Base-by-base conservation (phyloP, 495 filamentous ascomycete genomes). In the Parmelia sp. region DNA sequence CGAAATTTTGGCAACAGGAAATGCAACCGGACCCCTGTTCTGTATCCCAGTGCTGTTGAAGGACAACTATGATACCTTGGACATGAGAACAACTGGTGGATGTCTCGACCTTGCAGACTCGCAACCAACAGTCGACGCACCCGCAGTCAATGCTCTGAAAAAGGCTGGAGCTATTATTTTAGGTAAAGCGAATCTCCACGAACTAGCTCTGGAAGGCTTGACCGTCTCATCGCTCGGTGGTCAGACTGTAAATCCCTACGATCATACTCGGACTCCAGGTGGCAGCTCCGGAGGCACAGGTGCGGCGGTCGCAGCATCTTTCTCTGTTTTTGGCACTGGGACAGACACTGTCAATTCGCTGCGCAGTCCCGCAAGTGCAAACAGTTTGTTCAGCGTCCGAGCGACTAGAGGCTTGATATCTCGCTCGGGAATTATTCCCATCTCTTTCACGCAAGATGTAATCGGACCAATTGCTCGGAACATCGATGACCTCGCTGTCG, bases 321-420 rank as follows among this genome's bases (percentile, higher is more conserved):
- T 88, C 53, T 81, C 79, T 0, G 71, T 88, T 0, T 72, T 82
- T 12, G 84, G 82, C 0, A 83, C 80, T 31, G 86, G 86, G 0
- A 84, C 83, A 4, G 86, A 89, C 64, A 87, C 86, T 3, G 79
- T 87, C 29, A 88, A 88, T 62, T 84, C 80, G 4, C 69, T 87
- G 3, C 72, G 86, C 3, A 86, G 80, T 51, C 86, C 85, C 1
- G 85, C 86, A 36, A 82, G 79, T n/a, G 83, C 84, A 29, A 86
- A 84, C 62, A 78, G 75, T 4, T 72, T 89, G 23, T 85, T 86
- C 53, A 86, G 84, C 60, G 75, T 85, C 64, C 73, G 85, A 12
- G 85, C 86, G 12, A 86, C 83, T 2, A 67, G 76, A n/a, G 87
- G 85, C 0, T 65, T 82, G 31, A 77, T 88, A 23, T 77, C 78